Percentiles rank a stretch among this genome's conserved stretches.
These are phyloP conservation scores for Knoxdaviesia proteae DNA, from an alignment of 2,329 filamentous ascomycete genomes.

Conservation along the genomic window DNA sequence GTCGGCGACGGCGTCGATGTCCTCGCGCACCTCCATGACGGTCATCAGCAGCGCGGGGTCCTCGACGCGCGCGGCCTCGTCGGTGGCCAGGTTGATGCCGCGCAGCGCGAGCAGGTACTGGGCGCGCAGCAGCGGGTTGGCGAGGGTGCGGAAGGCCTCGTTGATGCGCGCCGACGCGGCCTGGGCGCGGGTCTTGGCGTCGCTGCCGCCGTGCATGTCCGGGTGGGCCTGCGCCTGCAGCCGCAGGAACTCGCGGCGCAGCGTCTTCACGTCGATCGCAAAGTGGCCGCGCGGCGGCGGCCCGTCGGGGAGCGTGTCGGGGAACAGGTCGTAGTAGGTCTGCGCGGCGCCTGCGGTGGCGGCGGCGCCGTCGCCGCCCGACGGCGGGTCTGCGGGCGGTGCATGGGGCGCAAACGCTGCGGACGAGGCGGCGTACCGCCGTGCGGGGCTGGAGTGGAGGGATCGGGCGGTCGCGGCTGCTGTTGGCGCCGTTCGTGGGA, in stretches of 20 bases:
- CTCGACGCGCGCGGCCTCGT: constrained; percentile 53
- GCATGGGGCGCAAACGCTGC: too few relatives aligned
- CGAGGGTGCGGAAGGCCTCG: constrained; percentile 73
- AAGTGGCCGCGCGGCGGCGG: constrained; percentile 65
- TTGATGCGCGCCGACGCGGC: constrained; percentile 70
- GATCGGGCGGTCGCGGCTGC: too few relatives aligned
- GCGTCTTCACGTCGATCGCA: constrained; percentile 42
- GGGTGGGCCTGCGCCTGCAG: constrained; percentile 64
- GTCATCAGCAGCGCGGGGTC: constrained; percentile 51
- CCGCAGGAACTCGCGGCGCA: constrained; percentile 70
- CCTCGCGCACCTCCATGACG: constrained; percentile 62
- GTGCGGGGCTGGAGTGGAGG: too few relatives aligned
- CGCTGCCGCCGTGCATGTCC: constrained; percentile 34
- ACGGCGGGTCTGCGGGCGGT: constrained; percentile 5
- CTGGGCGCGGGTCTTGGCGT: constrained; percentile 43
- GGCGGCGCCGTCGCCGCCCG: background rate
- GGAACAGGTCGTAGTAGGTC: constrained; percentile 80
- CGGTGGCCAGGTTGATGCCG: constrained; percentile 57
- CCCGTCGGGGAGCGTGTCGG: constrained; percentile 51
- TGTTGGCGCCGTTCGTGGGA: background rate
- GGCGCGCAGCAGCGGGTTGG: constrained; percentile 59
- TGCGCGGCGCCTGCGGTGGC: constrained; percentile 3
- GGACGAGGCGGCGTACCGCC: too few relatives aligned
- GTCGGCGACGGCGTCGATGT: constrained; percentile 46
- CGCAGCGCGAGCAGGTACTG: constrained; percentile 65